Conservation (phyloP, 345 rosid species). For the Syzygium aromaticum region DNA sequence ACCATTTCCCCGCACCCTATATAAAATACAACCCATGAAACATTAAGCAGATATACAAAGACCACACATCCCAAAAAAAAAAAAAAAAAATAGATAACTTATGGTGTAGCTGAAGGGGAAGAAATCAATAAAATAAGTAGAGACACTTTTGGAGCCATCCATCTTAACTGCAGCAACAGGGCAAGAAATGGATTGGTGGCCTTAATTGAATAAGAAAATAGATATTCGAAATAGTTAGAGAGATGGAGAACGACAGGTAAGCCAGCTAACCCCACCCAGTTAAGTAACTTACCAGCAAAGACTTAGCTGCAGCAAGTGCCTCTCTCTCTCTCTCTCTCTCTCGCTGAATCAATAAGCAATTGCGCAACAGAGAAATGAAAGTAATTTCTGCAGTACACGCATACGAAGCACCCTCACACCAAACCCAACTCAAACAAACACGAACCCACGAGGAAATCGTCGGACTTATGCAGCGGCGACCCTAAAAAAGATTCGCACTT, state of each 20-base stretch:
- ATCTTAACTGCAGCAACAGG: neutral
- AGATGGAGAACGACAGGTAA: neutral
- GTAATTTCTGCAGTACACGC: neutral
- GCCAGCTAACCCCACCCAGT: neutral
- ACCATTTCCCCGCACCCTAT: neutral
- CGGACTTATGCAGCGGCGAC: neutral
- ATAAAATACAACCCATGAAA: neutral
- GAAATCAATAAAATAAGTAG: neutral
- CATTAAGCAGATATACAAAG: neutral
- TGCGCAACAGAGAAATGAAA: neutral
- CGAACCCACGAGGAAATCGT: neutral
- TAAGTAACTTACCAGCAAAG: constrained; percentile 1
- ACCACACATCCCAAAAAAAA: neutral
- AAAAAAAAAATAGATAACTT: neutral
- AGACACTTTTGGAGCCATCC: neutral
- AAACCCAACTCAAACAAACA: neutral
- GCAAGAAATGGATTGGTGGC: neutral
- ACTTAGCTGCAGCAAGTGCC: neutral
- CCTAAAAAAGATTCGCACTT: neutral
- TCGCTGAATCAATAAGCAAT: neutral
- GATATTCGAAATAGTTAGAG: neutral
- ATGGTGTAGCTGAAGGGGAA: neutral
- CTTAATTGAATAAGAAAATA: neutral
- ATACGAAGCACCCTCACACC: neutral
- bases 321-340: neutral